Percentiles rank a stretch among this genome's conserved stretches.
Evolutionary conservation across 2,329 filamentous ascomycete genomes (phyloP).

Genomic region (Moelleriella libera): DNA sequence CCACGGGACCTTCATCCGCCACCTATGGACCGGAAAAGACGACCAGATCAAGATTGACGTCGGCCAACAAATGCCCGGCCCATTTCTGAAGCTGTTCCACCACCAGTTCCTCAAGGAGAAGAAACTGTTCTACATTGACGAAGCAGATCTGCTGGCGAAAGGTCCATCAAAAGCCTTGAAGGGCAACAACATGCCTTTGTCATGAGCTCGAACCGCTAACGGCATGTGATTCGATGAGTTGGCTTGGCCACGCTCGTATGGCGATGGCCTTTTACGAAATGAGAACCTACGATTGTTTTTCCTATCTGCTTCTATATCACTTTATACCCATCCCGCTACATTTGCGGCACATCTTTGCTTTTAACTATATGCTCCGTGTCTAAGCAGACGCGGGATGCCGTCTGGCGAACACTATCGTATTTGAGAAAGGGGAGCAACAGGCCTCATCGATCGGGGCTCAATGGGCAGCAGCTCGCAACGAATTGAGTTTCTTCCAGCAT

Average conservation of each 20-base stretch:
- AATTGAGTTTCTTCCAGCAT: too few relatives aligned
- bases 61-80: constrained; percentile 21
- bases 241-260: neutral
- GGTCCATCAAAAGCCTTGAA: constrained; percentile 5
- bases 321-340: too few relatives aligned
- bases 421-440: too few relatives aligned
- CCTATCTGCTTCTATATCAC: too few relatives aligned
- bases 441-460: too few relatives aligned
- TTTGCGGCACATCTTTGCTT: too few relatives aligned
- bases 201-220: neutral
- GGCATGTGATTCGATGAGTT: neutral
- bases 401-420: too few relatives aligned
- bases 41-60: constrained; percentile 24
- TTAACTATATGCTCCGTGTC: too few relatives aligned
- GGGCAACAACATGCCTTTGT: neutral
- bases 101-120: constrained; percentile 18
- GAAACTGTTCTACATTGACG: constrained; percentile 19
- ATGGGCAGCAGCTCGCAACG: too few relatives aligned
- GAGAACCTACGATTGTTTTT: too few relatives aligned
- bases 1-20: constrained; percentile 25
- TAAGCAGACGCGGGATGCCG: too few relatives aligned
- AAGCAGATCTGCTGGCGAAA: constrained; percentile 17
- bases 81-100: constrained; percentile 20
- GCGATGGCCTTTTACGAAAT: neutral
- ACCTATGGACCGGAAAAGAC: constrained; percentile 28